These are phyloP conservation scores for Rhynchospora breviuscula DNA, from an alignment of 176 grass and related monocot genomes.

Conservation along the genomic window DNA sequence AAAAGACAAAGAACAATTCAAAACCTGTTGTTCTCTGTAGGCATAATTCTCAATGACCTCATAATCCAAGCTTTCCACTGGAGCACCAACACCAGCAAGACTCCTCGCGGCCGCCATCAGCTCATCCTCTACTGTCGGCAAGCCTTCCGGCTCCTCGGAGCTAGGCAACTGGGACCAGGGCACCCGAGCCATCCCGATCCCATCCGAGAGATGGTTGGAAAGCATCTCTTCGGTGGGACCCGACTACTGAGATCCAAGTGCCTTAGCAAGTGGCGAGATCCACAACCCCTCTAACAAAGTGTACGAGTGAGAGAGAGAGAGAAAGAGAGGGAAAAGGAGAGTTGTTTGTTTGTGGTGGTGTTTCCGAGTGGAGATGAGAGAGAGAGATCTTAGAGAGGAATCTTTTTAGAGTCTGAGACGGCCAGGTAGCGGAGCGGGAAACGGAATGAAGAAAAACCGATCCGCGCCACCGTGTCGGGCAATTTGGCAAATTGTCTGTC, in stretches of 20 bases:
- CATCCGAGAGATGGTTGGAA: slow-evolving; percentile 55
- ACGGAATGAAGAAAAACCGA: too few species aligned
- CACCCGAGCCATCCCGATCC: slow-evolving; percentile 78
- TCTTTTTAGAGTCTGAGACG: too few species aligned
- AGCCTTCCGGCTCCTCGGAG: slow-evolving; percentile 47
- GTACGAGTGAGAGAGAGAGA: not conserved
- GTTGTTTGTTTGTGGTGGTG: not conserved
- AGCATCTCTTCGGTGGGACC: slow-evolving; percentile 49
- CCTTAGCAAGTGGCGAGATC: not conserved
- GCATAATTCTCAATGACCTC: slow-evolving; percentile 98
- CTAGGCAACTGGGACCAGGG: slow-evolving; percentile 71
- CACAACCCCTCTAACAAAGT: not conserved
- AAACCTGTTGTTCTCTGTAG: slow-evolving; percentile 96
- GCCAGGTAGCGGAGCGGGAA: too few species aligned
- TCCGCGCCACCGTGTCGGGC: too few species aligned
- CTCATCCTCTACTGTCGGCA: slow-evolving; percentile 20
- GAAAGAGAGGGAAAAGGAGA: not conserved
- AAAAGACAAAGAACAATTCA: not conserved
- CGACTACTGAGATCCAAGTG: not conserved
- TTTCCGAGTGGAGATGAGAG: too few species aligned
- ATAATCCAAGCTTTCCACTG: slow-evolving; percentile 93
- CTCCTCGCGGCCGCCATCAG: slow-evolving; percentile 32
- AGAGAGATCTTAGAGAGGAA: too few species aligned
- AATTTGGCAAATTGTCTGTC: too few species aligned
- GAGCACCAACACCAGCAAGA: not conserved